phyloP scores from a whole-genome alignment of 169 alveolate species.

The Theileria annulata region DNA sequence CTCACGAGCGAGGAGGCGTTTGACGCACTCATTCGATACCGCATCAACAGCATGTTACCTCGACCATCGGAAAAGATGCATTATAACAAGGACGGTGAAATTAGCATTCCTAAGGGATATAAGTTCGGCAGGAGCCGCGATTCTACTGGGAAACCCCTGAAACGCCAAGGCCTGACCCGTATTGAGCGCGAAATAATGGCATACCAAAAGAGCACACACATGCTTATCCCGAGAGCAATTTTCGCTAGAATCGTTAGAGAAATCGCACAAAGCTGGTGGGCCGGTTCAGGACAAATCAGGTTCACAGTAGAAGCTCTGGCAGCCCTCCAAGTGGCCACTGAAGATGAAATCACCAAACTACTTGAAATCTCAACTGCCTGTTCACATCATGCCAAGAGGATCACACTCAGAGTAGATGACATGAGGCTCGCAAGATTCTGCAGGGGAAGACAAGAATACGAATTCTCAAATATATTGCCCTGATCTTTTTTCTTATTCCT shows the following conservation, averaged over 20 bases:
- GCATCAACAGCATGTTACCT: conserved; percentile 58
- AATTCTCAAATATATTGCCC: conserved; percentile 33
- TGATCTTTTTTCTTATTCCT: neutral
- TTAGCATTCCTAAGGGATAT: conserved; percentile 60
- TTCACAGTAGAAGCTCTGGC: conserved; percentile 71
- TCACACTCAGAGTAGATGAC: conserved; percentile 65
- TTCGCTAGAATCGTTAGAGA: conserved; percentile 67
- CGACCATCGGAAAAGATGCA: conserved; percentile 47
- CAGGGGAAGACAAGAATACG: conserved; percentile 68
- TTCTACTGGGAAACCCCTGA: conserved; percentile 17
- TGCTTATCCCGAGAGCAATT: conserved; percentile 63
- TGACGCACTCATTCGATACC: conserved; percentile 49
- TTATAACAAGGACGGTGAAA: conserved; percentile 67
- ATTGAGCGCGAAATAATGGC: conserved; percentile 67
- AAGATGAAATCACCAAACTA: conserved; percentile 60
- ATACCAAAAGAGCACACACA: conserved; percentile 66
- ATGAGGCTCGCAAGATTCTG: conserved; percentile 71
- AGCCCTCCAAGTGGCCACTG: conserved; percentile 69
- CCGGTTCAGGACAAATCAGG: conserved; percentile 60
- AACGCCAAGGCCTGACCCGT: conserved; percentile 55
- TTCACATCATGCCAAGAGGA: conserved; percentile 65
- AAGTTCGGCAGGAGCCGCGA: conserved; percentile 53
- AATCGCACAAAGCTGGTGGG: conserved; percentile 64
- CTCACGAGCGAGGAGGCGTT: conserved; percentile 57
- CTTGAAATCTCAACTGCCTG: conserved; percentile 67